Evolutionary conservation across 2,329 filamentous ascomycete genomes (phyloP), one percentile per base, ranked within the genome.

Genomic region (Alternaria brassicicola): DNA sequence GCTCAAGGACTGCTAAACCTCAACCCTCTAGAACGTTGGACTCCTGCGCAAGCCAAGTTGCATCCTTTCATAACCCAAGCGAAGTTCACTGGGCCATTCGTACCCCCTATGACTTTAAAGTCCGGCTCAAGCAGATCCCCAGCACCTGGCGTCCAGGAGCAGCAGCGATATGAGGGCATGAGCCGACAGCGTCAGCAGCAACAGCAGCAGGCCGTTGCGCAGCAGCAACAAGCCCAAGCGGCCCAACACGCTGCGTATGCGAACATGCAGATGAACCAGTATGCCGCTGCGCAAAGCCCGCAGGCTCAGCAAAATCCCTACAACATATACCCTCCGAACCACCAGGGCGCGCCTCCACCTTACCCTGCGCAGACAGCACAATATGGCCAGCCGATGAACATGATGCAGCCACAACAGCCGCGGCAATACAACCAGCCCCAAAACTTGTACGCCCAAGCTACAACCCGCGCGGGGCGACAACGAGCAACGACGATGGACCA

Each of bases 41-140:
- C 95, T 4, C 95, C 95, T 6, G 94, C 97, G 73, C 95, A 99
- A 79, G 95, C 95, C 31, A 97, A 97, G 75, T 82, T 97, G 59
- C 95, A 99, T 75, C 95, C 95, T 0, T 99, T 99, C 78, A 99
- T 99, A 74, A 99, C 95, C 0, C 95, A 99, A 75, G 91, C 96
- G 74, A 99, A 98, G 81, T 99, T 90, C 75, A 97, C 93, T 0
- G 93, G 93, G 0, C 93, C 93, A 3, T 99, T 99, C 74, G 91
- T 98, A 46, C 95, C 95, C 8, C 94, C 94, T 2, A 97, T 97
- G 93, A 97, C 96, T 72, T 82, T 98, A 59, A 97, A 97, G 77
- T 88, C 92, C 19, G 92, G 90, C 69, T 90, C 91, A 2, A 83
- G 91, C 53, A 93, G 95, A 71, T 96, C 94, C 19, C 92, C 93